Conservation (phyloP, 768 basidiomycete genomes). For the Hygrophoropsis aurantiaca region DNA sequence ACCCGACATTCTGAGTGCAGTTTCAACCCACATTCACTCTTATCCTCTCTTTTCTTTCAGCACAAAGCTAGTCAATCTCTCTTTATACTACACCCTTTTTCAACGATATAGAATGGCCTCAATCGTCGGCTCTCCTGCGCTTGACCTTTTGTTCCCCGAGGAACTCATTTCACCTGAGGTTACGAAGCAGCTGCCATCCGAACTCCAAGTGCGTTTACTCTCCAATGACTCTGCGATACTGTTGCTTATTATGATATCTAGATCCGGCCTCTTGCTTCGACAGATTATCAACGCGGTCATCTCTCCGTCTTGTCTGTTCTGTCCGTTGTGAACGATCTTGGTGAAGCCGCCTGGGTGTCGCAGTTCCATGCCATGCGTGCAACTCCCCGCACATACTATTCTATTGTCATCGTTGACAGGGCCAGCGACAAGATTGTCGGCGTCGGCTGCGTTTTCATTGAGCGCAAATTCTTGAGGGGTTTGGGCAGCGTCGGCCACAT, state of each 20-base stretch:
- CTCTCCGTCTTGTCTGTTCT: conserved; percentile 77
- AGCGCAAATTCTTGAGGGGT: conserved; percentile 90
- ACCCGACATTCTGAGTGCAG: too few relatives aligned
- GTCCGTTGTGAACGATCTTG: conserved; percentile 65
- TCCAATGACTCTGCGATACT: conserved; percentile 1
- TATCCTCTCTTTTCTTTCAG: too few relatives aligned
- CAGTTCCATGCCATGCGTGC: conserved; percentile 65
- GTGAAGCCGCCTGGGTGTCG: conserved; percentile 63
- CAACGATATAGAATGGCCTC: conserved; percentile 1
- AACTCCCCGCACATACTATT: conserved; percentile 70
- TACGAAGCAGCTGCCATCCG: conserved; percentile 54
- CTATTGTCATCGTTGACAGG: conserved; percentile 80
- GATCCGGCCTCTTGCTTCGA: conserved; percentile 88
- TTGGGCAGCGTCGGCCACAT: conserved; percentile 92
- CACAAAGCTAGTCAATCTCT: too few relatives aligned
- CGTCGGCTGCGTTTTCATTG: conserved; percentile 81
- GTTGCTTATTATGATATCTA: conserved; percentile 25
- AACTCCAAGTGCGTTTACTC: conserved; percentile 59
- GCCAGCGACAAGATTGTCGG: conserved; percentile 77
- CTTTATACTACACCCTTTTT: too few relatives aligned
- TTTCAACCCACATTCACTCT: too few relatives aligned
- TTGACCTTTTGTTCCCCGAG: conserved; percentile 78
- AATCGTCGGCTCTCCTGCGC: conserved; percentile 55
- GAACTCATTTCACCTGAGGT: conserved; percentile 70
- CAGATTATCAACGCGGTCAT: conserved; percentile 82